Conservation (phyloP, 2,329 filamentous ascomycete genomes). For the Neonectria punicea region DNA sequence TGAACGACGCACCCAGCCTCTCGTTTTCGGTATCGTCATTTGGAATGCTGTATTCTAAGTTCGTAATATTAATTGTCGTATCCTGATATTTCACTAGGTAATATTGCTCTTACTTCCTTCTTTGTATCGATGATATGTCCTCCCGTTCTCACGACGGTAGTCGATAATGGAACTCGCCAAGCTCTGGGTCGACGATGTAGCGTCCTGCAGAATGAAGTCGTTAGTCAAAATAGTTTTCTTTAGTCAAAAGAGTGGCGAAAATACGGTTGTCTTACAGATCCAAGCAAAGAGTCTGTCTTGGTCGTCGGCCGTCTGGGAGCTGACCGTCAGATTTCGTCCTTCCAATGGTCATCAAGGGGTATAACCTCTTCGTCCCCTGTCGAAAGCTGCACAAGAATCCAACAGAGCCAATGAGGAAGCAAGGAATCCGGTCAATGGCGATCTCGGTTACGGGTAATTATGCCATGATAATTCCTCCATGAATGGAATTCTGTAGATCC, state of each 20-base stretch:
- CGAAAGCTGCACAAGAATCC: no score
- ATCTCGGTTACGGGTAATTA: not conserved
- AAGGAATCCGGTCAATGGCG: not conserved
- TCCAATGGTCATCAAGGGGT: accelerated
- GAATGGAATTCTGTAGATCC: not conserved
- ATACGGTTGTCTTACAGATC: not conserved
- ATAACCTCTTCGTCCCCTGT: constrained; percentile 23
- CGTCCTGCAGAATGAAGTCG: not conserved
- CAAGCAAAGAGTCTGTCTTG: constrained; percentile 3
- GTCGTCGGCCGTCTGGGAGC: not conserved
- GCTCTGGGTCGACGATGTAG: constrained; percentile 7
- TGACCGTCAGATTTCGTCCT: not conserved
- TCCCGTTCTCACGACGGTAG: constrained; percentile 13
- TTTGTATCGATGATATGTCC: constrained; percentile 21
- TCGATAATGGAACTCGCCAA: constrained; percentile 13
- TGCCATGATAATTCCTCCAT: not conserved
- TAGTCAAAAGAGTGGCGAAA: no score
- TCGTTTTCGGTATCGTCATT: constrained; percentile 15
- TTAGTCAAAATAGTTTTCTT: no score
- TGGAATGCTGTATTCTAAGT: constrained; percentile 1
- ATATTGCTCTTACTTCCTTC: constrained; percentile 7
- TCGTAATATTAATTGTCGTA: not conserved
- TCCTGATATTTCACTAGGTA: no score
- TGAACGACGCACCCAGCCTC: constrained; percentile 2
- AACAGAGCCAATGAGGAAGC: not conserved